Evolutionary conservation across 352 stramenopile species (phyloP).

Genomic region (Phytophthora pinifolia): DNA sequence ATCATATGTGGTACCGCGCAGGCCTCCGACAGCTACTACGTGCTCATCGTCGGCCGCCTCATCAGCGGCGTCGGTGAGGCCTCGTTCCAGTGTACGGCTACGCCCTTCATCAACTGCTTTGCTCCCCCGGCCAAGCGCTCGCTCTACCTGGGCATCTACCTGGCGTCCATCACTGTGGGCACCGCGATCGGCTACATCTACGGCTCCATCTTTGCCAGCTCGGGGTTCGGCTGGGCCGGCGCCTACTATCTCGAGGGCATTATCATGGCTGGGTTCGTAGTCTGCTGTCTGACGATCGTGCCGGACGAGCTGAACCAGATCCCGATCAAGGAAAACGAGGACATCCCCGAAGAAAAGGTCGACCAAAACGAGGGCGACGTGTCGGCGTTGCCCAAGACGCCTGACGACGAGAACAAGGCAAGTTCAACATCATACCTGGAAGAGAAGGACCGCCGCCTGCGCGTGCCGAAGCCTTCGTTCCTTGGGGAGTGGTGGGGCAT

Average conservation of each 20-base stretch:
- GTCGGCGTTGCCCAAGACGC: conserved; percentile 21
- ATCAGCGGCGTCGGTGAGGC: conserved; percentile 91
- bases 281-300: conserved; percentile 64
- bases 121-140: conserved; percentile 67
- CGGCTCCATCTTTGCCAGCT: conserved; percentile 64
- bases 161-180: conserved; percentile 91
- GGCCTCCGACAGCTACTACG: conserved; percentile 78
- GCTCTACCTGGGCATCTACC: conserved; percentile 92
- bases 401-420: conserved; percentile 22
- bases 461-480: conserved; percentile 40
- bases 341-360: conserved; percentile 17
- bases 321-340: conserved; percentile 26
- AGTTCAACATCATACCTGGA: conserved; percentile 35
- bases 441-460: conserved; percentile 15
- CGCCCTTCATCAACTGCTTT: conserved; percentile 92
- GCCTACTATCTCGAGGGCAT: conserved; percentile 90
- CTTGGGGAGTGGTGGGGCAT: conserved; percentile 63
- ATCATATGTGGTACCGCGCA: conserved; percentile 86
- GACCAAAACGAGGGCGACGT: conserved; percentile 24
- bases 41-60: conserved; percentile 87
- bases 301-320: conserved; percentile 59
- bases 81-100: conserved; percentile 92
- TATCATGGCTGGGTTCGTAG: conserved; percentile 77
- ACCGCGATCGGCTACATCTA: conserved; percentile 92
- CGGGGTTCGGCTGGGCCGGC: conserved; percentile 65